Conservation (phyloP, 169 alveolate genomes). For the Toxoplasma gondii region DNA sequence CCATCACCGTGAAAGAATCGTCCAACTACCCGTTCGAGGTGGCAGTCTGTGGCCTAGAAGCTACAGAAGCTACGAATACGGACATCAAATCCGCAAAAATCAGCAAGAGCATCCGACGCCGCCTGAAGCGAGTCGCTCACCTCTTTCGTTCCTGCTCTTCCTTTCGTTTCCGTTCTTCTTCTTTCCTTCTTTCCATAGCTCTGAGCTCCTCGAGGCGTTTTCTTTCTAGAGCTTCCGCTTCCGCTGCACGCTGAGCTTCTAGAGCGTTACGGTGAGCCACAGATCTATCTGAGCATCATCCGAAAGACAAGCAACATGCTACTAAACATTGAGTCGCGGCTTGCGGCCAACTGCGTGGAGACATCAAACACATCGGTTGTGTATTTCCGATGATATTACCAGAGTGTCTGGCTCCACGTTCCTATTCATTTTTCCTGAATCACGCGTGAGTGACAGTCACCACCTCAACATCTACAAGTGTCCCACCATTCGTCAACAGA, state of each 20-base stretch:
- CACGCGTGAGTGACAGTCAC: too few species aligned
- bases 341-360: not conserved
- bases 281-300: not conserved
- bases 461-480: too few species aligned
- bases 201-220: constrained; percentile 19
- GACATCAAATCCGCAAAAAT: not conserved
- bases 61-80: not conserved
- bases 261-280: not conserved
- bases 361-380: not conserved
- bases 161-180: constrained; percentile 14
- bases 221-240: constrained; percentile 21
- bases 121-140: not conserved
- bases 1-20: not conserved
- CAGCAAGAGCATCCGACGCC: not conserved
- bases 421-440: too few species aligned
- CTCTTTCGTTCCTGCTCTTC: constrained; percentile 33
- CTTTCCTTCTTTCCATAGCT: not conserved
- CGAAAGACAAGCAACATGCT: not conserved
- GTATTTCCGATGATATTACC: not conserved
- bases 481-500: too few species aligned
- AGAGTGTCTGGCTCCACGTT: not conserved
- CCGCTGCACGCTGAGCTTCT: constrained; percentile 23
- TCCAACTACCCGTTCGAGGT: not conserved
- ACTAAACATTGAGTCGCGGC: not conserved
- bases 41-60: not conserved